These are phyloP conservation scores for Colletotrichum caudatum DNA, from an alignment of 2,329 filamentous ascomycete species.

Conservation along the genomic window DNA sequence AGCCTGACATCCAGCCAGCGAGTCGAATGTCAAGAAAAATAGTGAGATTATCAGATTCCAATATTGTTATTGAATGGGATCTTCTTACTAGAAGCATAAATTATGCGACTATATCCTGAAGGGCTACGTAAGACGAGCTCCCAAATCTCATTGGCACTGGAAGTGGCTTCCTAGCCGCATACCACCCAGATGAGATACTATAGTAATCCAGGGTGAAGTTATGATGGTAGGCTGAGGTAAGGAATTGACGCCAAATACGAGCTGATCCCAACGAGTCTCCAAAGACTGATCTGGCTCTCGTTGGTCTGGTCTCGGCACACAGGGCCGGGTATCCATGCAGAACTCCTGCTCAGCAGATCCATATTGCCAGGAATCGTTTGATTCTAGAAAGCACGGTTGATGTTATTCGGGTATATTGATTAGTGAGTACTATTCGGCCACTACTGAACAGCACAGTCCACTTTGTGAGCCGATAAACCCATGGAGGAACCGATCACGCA, in stretches of 20 bases:
- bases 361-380: background rate
- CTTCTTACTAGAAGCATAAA: no score
- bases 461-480: background rate
- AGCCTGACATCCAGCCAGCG: no score
- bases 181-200: background rate
- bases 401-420: no score
- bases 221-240: background rate
- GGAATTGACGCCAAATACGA: background rate
- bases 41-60: no score
- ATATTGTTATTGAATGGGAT: no score
- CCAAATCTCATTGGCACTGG: background rate
- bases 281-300: background rate
- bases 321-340: background rate
- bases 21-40: no score
- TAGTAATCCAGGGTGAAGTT: no score
- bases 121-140: background rate
- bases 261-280: accelerated
- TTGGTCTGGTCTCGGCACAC: background rate
- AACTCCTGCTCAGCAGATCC: background rate
- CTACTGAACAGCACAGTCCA: background rate
- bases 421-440: background rate
- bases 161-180: background rate
- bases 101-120: no score
- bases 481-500: background rate
- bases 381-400: background rate